Evolutionary conservation across 192 early-diverging fungal species (phyloP).

Genomic region (Rhizophagus clarus): DNA sequence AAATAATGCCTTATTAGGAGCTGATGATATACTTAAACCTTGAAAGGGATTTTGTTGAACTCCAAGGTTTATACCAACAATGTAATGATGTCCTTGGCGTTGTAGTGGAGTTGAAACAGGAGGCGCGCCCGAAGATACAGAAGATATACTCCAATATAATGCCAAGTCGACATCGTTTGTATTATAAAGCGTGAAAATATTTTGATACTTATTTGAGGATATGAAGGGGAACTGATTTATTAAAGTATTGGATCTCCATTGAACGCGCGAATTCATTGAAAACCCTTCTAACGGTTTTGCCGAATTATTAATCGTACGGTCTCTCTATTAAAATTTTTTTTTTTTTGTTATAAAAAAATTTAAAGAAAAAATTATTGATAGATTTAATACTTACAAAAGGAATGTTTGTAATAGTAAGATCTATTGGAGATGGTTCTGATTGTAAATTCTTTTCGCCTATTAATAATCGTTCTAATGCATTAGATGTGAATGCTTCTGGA

Average conservation of each 20-base stretch:
- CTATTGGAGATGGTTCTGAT: constrained; percentile 48
- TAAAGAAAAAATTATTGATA: not conserved
- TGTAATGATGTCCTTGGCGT: constrained; percentile 83
- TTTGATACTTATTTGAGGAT: constrained; percentile 54
- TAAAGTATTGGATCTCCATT: constrained; percentile 70
- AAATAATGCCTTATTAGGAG: constrained; percentile 60
- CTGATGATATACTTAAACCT: constrained; percentile 49
- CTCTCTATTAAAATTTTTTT: constrained; percentile 41
- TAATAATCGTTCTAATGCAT: constrained; percentile 50
- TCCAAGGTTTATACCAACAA: constrained; percentile 88
- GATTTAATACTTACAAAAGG: constrained; percentile 52
- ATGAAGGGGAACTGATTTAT: constrained; percentile 69
- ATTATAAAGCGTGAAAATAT: constrained; percentile 80
- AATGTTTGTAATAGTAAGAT: constrained; percentile 50
- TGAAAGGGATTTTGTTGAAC: constrained; percentile 74
- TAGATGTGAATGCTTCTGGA: constrained; percentile 53
- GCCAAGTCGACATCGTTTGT: constrained; percentile 87
- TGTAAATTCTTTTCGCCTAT: constrained; percentile 39
- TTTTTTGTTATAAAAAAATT: not conserved
- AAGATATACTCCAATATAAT: constrained; percentile 76
- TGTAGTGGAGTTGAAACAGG: constrained; percentile 21
- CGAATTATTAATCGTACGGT: constrained; percentile 56
- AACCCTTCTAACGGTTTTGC: constrained; percentile 69
- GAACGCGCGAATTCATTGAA: constrained; percentile 67
- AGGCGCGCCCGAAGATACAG: constrained; percentile 14